Base-by-base conservation (phyloP, 2,329 filamentous ascomycete genomes). In the Gremmenia infestans region DNA sequence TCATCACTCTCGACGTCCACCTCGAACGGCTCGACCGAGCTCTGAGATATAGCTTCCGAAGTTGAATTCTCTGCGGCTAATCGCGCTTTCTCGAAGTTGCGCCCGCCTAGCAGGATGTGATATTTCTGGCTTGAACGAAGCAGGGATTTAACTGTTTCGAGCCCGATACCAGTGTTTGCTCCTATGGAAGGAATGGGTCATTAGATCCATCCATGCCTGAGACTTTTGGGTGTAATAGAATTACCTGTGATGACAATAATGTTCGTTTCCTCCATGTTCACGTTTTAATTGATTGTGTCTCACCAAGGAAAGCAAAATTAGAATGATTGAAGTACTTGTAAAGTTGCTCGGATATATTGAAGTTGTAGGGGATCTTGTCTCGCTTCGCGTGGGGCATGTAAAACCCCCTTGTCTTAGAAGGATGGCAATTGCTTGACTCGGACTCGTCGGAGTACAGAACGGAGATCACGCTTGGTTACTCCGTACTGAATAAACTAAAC, bases 91-190 rank as follows among this genome's bases (percentile, higher is more conserved):
- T 70, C 65, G 1, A 70, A 49, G 40, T 64, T 67, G 45, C 76
- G 73, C 15, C 71, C 71, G 36, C 68, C 75, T n/a, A 79, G 63
- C 39, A 79, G 73, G 15, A 79, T 69, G 23, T 69, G 48, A 42
- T 58, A 58, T 3, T 32, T 8, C 14, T 37, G 35, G 5, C 45
- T 35, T 35, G 55, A 55, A n/a, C 25, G 49, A 43, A 53, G 28
- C 7, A 60, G 46, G 6, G 58, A 47, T 4, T 64, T 66, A 14
- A 69, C 66, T 0, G 73, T 66, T 49, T 75, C 73, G 1, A 69
- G 64, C 0, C 74, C 73, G 1, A 76, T 63, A 6, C 74, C 74
- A 1, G 64, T 67, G 52, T 76, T 76, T 12, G 71, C 68, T 2
- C 74, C 74, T 0, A 73, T 74, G 2, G 14, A 40, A 32, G 28